phyloP scores from a whole-genome alignment of 2,329 filamentous ascomycete genomes.

The Thielaviopsis euricoi region DNA sequence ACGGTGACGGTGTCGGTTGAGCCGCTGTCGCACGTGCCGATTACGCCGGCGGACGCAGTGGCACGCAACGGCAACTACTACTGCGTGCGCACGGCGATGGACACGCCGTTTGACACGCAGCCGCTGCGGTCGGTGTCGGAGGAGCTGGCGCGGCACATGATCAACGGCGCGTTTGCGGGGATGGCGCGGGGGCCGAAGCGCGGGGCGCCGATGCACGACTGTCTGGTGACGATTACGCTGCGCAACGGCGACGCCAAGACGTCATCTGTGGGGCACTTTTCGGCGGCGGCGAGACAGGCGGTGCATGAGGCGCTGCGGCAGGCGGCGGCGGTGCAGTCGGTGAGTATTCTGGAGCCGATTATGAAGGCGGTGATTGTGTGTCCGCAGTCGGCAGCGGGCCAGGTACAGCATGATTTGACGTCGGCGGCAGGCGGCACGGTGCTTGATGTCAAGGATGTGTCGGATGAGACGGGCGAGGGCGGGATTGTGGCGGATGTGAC shows the following conservation, averaged over 20 bases:
- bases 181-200: constrained; percentile 72
- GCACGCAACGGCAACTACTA: constrained; percentile 56
- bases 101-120: constrained; percentile 2
- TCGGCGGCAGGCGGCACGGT: constrained; percentile 57
- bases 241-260: constrained; percentile 36
- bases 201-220: constrained; percentile 63
- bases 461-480: constrained; percentile 15
- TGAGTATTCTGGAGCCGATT: constrained; percentile 76
- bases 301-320: constrained; percentile 53
- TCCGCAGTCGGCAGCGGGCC: constrained; percentile 64
- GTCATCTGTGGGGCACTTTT: constrained; percentile 50
- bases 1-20: constrained; percentile 54
- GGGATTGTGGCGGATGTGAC: constrained; percentile 44
- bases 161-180: constrained; percentile 69
- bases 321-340: constrained; percentile 31
- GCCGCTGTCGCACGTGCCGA: constrained; percentile 31
- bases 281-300: constrained; percentile 44
- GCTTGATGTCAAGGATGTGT: constrained; percentile 47
- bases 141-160: constrained; percentile 40
- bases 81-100: constrained; percentile 22
- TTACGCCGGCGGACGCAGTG: constrained; percentile 25
- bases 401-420: constrained; percentile 67
- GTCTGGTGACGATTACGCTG: constrained; percentile 52
- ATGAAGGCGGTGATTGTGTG: constrained; percentile 82
- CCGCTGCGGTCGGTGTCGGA: constrained; percentile 18